Percentiles rank a stretch among this genome's conserved stretches.
phyloP scores from a whole-genome alignment of 2,329 filamentous ascomycete genomes.

The Penicillium sp. region DNA sequence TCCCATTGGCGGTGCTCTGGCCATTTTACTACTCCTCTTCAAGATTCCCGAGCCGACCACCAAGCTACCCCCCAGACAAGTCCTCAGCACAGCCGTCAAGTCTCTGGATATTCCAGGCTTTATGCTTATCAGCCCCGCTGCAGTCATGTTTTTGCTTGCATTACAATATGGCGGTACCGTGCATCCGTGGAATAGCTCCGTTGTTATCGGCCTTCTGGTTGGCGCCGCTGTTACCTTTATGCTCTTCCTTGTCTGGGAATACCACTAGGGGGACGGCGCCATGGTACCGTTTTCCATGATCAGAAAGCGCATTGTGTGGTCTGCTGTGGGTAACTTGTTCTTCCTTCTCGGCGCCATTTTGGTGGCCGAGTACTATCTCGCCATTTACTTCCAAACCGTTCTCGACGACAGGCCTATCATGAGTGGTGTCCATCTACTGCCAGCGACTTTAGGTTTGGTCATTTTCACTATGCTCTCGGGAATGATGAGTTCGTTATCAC shows the following conservation, averaged over 20 bases:
- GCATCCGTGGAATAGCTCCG: conserved; percentile 38
- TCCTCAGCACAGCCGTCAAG: neutral
- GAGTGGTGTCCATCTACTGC: conserved; percentile 27
- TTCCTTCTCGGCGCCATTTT: conserved; percentile 27
- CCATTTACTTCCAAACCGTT: conserved; percentile 51
- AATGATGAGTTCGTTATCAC: conserved; percentile 5
- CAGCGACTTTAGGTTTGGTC: neutral
- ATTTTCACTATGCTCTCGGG: neutral
- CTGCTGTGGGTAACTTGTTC: neutral
- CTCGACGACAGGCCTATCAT: conserved; percentile 23
- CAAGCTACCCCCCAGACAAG: conserved; percentile 1
- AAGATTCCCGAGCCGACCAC: conserved; percentile 12
- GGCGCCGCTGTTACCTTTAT: conserved; percentile 41
- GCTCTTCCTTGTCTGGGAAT: conserved; percentile 41
- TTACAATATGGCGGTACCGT: conserved; percentile 47
- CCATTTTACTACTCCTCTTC: conserved; percentile 28
- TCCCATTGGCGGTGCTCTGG: conserved; percentile 34
- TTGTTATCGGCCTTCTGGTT: conserved; percentile 48
- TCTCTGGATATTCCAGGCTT: conserved; percentile 22
- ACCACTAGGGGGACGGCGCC: conserved; percentile 42
- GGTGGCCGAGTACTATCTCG: conserved; percentile 42
- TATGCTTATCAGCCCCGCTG: conserved; percentile 26
- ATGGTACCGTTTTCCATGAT: conserved; percentile 42
- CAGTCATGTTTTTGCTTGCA: conserved; percentile 46
- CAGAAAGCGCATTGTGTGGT: conserved; percentile 37